These are phyloP conservation scores for Trypanosoma boissoni DNA, from an alignment of 208 protist genomes.

Conservation along the genomic window DNA sequence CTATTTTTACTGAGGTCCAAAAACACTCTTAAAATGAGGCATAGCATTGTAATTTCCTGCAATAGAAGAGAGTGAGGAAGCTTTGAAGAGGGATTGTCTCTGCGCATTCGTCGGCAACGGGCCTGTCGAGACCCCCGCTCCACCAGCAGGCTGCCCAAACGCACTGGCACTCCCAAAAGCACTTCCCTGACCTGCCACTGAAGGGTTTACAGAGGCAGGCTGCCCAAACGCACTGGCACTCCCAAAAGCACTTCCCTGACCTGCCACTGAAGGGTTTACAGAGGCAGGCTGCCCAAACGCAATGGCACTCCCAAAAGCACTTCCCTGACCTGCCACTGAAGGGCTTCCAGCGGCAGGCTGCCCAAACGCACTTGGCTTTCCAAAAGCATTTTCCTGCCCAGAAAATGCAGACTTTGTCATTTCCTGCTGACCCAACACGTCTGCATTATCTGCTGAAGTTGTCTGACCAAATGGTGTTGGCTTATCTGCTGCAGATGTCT, in stretches of 20 bases:
- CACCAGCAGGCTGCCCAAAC: neutral
- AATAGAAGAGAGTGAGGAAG: constrained; percentile 38
- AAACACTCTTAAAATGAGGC: constrained; percentile 42
- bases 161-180: constrained; percentile 9
- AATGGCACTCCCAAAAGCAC: constrained; percentile 13
- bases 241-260: constrained; percentile 8
- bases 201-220: neutral
- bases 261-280: neutral
- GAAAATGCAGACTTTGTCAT: neutral
- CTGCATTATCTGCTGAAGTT: constrained; percentile 1
- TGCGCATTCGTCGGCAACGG: constrained; percentile 8
- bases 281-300: constrained; percentile 13
- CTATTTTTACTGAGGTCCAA: constrained; percentile 17
- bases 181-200: neutral
- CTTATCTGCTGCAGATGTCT: neutral
- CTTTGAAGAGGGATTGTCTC: constrained; percentile 24
- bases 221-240: constrained; percentile 12
- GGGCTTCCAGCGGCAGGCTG: neutral
- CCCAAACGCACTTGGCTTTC: constrained; percentile 8
- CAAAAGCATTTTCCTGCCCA: constrained; percentile 13
- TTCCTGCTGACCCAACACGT: neutral
- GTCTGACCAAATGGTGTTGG: constrained; percentile 14
- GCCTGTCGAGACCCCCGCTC: constrained; percentile 11
- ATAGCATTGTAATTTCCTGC: constrained; percentile 39
- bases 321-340: neutral